Conservation (phyloP, 148 eudicot genomes). For the Mesembryanthemum crystallinum region DNA sequence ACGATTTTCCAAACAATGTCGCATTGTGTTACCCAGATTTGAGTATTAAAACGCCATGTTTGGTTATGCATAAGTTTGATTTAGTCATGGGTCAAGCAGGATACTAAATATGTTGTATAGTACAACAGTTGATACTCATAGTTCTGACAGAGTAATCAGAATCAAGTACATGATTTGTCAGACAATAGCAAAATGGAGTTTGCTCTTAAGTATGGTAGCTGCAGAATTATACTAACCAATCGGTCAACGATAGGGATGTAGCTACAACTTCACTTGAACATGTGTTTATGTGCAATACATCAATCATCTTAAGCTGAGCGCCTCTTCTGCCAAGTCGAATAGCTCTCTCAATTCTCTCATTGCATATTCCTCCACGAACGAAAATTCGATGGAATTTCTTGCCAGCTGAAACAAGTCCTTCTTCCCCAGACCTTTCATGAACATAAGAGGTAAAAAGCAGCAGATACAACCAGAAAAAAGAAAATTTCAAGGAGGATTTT, state of each 20-base stretch:
- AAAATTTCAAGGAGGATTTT: neutral
- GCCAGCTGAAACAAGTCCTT: constrained; percentile 70
- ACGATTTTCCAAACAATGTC: neutral
- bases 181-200: neutral
- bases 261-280: too few species aligned
- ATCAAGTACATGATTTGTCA: neutral
- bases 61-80: neutral
- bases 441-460: neutral
- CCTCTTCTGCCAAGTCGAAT: constrained; percentile 24
- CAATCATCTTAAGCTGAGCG: constrained; percentile 6
- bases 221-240: neutral
- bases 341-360: constrained; percentile 41
- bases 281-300: neutral
- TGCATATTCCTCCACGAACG: constrained; percentile 63
- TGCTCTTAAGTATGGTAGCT: neutral
- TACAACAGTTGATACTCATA: neutral
- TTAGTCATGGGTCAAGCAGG: constrained; percentile 2
- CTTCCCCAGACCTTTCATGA: constrained; percentile 55
- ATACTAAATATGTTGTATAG: neutral
- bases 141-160: neutral
- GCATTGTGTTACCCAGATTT: neutral
- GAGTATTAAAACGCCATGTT: neutral
- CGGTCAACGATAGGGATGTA: neutral
- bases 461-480: neutral
- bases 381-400: constrained; percentile 47